phyloP scores from a whole-genome alignment of 2,329 filamentous ascomycete genomes.

The Hawksworthiomyces lignivorus region DNA sequence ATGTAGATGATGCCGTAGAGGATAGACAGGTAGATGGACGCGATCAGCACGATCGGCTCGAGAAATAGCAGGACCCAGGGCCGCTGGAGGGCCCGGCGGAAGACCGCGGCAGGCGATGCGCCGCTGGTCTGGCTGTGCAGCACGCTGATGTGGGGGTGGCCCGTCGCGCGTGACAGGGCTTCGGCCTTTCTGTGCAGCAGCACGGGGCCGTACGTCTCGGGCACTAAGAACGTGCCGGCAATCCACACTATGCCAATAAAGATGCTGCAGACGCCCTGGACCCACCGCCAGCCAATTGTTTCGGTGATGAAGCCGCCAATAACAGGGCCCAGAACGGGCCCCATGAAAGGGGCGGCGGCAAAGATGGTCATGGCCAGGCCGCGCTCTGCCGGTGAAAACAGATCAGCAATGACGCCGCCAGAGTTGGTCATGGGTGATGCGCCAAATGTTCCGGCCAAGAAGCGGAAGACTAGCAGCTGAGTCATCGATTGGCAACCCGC shows the following conservation, averaged over 20 bases:
- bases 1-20: slow-evolving; percentile 50
- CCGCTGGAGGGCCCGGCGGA: no score
- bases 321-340: slow-evolving; percentile 31
- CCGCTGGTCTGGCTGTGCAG: no score
- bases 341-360: slow-evolving; percentile 32
- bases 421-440: background rate
- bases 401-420: slow-evolving; percentile 3
- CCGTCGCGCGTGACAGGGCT: no score
- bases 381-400: background rate
- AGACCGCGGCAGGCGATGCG: no score
- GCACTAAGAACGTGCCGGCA: no score
- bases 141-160: no score
- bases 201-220: background rate
- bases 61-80: slow-evolving; percentile 20
- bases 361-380: background rate
- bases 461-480: slow-evolving; percentile 1
- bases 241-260: no score
- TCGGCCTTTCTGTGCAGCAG: background rate
- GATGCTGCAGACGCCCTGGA: background rate
- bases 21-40: slow-evolving; percentile 58
- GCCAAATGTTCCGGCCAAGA: slow-evolving; percentile 4
- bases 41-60: slow-evolving; percentile 58
- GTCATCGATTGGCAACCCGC: slow-evolving; percentile 19
- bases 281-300: slow-evolving; percentile 50
- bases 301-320: slow-evolving; percentile 55